Evolutionary conservation across 805 yeast genomes (phyloP).

Genomic region (Candida loeiensis): DNA sequence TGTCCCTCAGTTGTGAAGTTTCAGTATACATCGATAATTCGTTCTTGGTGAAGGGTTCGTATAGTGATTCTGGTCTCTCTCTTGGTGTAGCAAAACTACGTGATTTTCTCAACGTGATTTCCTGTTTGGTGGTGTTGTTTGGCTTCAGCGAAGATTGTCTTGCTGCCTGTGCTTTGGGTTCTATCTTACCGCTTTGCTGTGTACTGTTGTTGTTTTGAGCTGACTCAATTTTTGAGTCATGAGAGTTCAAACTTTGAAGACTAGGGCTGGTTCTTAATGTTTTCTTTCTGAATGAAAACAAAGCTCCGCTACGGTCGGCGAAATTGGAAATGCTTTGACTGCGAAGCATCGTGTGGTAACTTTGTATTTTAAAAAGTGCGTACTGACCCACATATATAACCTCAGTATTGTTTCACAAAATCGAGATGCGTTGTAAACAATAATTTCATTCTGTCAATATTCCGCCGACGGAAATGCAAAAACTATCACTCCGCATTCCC

Average conservation of each 20-base stretch:
- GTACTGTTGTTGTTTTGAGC: too few species aligned
- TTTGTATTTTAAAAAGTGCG: neutral
- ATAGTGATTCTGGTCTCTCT: neutral
- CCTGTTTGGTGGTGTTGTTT: neutral
- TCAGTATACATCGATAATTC: neutral
- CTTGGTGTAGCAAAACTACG: neutral
- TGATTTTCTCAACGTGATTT: neutral
- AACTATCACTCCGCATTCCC: too few species aligned
- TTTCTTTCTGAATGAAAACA: constrained; percentile 7
- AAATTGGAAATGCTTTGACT: constrained; percentile 26
- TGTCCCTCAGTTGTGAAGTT: neutral
- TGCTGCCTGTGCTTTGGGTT: constrained; percentile 17
- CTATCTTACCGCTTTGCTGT: constrained; percentile 9
- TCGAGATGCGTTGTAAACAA: neutral
- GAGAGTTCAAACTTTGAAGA: constrained; percentile 10
- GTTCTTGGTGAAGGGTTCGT: neutral
- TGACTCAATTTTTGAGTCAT: constrained; percentile 4
- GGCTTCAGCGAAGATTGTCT: too few species aligned
- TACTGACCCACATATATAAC: neutral
- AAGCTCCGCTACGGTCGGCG: constrained; percentile 15
- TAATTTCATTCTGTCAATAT: neutral
- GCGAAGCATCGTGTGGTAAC: constrained; percentile 19
- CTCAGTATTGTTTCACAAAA: neutral
- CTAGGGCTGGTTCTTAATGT: constrained; percentile 11
- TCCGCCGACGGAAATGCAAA: neutral